Base-by-base conservation (phyloP, 306 rosid species). In the Cicer pinnatifidum region DNA sequence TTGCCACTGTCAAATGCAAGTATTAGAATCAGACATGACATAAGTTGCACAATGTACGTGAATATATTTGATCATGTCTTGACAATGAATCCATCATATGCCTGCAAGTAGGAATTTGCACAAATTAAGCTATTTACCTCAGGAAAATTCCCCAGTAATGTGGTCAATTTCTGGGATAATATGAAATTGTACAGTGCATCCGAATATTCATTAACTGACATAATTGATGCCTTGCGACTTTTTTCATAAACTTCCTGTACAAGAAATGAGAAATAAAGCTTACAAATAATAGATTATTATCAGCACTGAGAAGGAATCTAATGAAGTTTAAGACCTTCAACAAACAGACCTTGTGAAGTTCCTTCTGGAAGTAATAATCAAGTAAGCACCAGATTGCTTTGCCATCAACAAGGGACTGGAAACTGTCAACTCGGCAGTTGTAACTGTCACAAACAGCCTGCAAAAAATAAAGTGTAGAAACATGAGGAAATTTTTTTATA, bases 371-470 rank as follows among this genome's bases (percentile, higher is more conserved):
- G 84, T 91, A 89, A 75, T 89, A 85, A 75, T 93, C 97, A 67
- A 93, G 98, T 76, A 93, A 72, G 88, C 98, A 93, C 97, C 98
- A 93, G 78, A 93, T 84, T 41, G 96, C 97, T 86, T 91, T 93
- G 86, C 98, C 98, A 83, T 91, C 97, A 38, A 88, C 89, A 79
- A 93, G 82, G 39, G 94, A 88, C 28, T 86, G 79, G 68, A 89
- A 88, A 53, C 53, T 83, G 79, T 82, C 87, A 8, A 89, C 54
- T 78, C 68, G 77, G 73, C 88, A 88, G 67, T 78, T 85, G 84
- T 93, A 93, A 19, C 70, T 85, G 70, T 80, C 82, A 81, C 96
- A 89, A 45, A 93, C 92, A 72, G 88, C 96, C 98, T 93, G 84
- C 77, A 83, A 65, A 83, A 66, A 85, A 28, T 28, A 48, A 58